A percentile compares a stretch with the other conserved stretches of the same genome.
Evolutionary conservation across 164 flowering plant species (phyloP).

Genomic region (Malania oleifera): DNA sequence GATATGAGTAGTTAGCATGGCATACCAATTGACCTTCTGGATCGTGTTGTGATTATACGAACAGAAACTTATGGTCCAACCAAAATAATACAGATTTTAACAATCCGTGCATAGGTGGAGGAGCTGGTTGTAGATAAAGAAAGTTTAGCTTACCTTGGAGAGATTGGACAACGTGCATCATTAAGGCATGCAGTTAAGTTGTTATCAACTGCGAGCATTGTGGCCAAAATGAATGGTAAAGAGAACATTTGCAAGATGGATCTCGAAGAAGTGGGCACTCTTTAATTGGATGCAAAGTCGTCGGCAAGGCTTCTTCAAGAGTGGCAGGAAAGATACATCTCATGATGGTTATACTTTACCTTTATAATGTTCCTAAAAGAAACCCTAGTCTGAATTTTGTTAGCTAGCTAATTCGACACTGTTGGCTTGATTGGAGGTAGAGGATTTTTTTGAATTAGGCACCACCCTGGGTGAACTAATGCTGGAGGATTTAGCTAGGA

Average conservation of each 20-base stretch:
- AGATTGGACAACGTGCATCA: constrained; percentile 79
- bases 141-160: constrained; percentile 82
- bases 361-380: too few relatives aligned
- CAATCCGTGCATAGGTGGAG: constrained; percentile 90
- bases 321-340: constrained; percentile 76
- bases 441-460: too few relatives aligned
- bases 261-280: constrained; percentile 63
- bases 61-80: constrained; percentile 86
- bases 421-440: too few relatives aligned
- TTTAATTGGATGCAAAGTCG: constrained; percentile 90
- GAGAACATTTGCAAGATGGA: constrained; percentile 86
- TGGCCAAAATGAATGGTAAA: constrained; percentile 79
- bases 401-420: too few relatives aligned
- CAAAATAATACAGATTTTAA: constrained; percentile 95
- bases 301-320: constrained; percentile 93
- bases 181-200: constrained; percentile 96
- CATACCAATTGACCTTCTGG: constrained; percentile 91
- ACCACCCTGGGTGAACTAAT: too few relatives aligned
- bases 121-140: constrained; percentile 80
- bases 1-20: constrained; percentile 94
- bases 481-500: too few relatives aligned
- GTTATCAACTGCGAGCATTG: constrained; percentile 67
- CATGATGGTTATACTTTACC: constrained; percentile 20
- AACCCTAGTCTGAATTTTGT: too few relatives aligned
- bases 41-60: constrained; percentile 76